Evolutionary conservation across 441 rosid genomes (phyloP), one percentile per base, ranked within the genome.

Genomic region (Populus tomentosa): DNA sequence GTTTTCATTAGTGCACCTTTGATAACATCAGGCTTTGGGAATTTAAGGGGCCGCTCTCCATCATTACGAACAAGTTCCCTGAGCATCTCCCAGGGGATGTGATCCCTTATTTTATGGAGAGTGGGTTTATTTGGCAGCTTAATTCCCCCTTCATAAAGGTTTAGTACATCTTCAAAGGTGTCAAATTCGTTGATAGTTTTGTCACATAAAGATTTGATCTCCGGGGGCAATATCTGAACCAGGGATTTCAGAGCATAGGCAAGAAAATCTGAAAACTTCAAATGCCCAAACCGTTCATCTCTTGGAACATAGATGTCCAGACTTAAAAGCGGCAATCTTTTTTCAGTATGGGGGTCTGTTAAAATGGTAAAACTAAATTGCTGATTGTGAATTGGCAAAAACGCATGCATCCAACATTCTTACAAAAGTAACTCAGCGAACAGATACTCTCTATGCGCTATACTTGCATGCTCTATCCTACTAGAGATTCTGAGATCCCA

Each of bases 101-200:
- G 32, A 0, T 92, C 83, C 80, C 87, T 84, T 59, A 92, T 78
- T 78, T 85, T 87, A n/a, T 79, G 61, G 0, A 87, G 62, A 16
- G 74, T 81, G 2, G 65, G 66, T 1, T 70, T 80, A 65, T 79
- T 73, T 3, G 90, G 89, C 53, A 87, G 82, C 70, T 80, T 82
- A 42, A 91, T 56, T 50, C 94, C 85, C 28, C 92, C 93, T 73
- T 90, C 93, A 10, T 95, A 92, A 79, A 93, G 89, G 24, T 85
- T 80, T 33, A 86, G 85, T 38, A 91, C 90, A 50, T 95, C 97
- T 70, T 83, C 86, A n/a, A 94, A 88, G 50, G 88, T 83, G 71
- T 93, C 98, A 64, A 95, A 95, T 80, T 95, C 98, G 53, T 95
- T 89, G 53, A 88, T 82, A 70, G 93, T 93, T 78, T 90, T 89